Conservation (phyloP, 1,284 basidiomycete genomes). For the Naganishia albida region DNA sequence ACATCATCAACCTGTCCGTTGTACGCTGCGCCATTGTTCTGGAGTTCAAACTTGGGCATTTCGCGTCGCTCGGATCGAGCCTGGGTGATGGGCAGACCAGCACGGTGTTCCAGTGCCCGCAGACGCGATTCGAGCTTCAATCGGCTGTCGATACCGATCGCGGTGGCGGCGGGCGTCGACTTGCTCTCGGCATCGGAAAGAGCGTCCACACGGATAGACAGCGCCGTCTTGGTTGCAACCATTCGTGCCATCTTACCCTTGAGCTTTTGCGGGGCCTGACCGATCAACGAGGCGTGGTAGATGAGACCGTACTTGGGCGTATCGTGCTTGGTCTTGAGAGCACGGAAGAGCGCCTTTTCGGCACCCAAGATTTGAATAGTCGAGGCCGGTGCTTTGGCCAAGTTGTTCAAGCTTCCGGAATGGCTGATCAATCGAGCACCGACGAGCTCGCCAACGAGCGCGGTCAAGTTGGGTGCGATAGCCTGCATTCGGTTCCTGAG, state of each 20-base stretch:
- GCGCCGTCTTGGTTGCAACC: slow-evolving; percentile 95
- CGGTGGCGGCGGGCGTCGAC: slow-evolving; percentile 73
- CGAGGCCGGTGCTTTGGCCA: slow-evolving; percentile 96
- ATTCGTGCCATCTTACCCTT: slow-evolving; percentile 99
- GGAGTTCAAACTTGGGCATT: slow-evolving; percentile 71
- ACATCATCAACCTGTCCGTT: slow-evolving; percentile 78
- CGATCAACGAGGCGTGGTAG: slow-evolving; percentile 94
- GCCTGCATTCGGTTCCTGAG: slow-evolving; percentile 95
- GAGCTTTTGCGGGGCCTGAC: slow-evolving; percentile 94
- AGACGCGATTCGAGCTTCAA: slow-evolving; percentile 93
- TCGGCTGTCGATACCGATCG: slow-evolving; percentile 89
- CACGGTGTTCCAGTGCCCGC: slow-evolving; percentile 80
- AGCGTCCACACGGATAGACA: slow-evolving; percentile 95
- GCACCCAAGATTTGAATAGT: slow-evolving; percentile 98
- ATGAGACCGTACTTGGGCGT: slow-evolving; percentile 98
- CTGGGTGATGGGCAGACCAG: slow-evolving; percentile 56
- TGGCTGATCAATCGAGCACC: slow-evolving; percentile 95
- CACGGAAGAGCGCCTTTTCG: slow-evolving; percentile 97
- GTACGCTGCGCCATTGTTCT: slow-evolving; percentile 70
- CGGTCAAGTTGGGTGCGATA: slow-evolving; percentile 94
- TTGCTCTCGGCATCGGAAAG: slow-evolving; percentile 90
- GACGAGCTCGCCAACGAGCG: slow-evolving; percentile 93
- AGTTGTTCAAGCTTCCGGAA: slow-evolving; percentile 87
- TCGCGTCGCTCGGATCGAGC: slow-evolving; percentile 66
- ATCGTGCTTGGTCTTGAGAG: slow-evolving; percentile 97